Evolutionary conservation across 768 basidiomycete species (phyloP).

Genomic region (Psilocybe cyanescens): DNA sequence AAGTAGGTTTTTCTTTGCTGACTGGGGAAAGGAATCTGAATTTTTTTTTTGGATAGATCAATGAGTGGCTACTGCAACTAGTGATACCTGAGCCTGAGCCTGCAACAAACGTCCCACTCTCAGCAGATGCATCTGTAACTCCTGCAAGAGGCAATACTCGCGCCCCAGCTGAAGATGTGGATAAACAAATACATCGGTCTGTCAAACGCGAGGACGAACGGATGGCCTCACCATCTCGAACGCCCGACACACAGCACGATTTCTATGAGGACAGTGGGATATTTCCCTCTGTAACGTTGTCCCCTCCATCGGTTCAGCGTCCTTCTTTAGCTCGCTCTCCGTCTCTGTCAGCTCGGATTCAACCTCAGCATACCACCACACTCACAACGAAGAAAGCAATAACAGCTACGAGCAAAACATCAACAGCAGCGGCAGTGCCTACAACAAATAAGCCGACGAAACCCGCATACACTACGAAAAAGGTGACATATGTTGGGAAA

Average conservation of each 20-base stretch:
- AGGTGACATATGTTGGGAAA: neutral
- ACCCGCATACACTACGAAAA: neutral
- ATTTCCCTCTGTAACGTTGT: slow-evolving; percentile 19
- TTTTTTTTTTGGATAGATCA: neutral
- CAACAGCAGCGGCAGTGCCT: neutral
- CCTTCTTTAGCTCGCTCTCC: neutral
- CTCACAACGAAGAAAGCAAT: neutral
- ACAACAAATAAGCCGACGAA: neutral
- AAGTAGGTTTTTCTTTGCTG: slow-evolving; percentile 3
- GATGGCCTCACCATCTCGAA: neutral
- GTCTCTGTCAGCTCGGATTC: neutral
- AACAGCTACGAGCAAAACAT: neutral
- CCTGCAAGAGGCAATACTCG: neutral
- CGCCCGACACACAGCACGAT: neutral
- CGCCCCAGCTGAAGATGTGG: neutral
- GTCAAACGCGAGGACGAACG: neutral
- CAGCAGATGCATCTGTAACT: neutral
- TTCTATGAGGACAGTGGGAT: slow-evolving; percentile 6
- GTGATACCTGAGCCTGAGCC: slow-evolving; percentile 15
- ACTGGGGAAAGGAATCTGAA: neutral
- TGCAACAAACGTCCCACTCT: neutral
- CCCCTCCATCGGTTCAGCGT: slow-evolving; percentile 9
- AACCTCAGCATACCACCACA: neutral
- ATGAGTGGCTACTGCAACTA: slow-evolving; percentile 18
- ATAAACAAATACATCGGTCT: neutral